Base-by-base conservation (phyloP, 768 basidiomycete genomes). In the Dacryopinax spathularia region DNA sequence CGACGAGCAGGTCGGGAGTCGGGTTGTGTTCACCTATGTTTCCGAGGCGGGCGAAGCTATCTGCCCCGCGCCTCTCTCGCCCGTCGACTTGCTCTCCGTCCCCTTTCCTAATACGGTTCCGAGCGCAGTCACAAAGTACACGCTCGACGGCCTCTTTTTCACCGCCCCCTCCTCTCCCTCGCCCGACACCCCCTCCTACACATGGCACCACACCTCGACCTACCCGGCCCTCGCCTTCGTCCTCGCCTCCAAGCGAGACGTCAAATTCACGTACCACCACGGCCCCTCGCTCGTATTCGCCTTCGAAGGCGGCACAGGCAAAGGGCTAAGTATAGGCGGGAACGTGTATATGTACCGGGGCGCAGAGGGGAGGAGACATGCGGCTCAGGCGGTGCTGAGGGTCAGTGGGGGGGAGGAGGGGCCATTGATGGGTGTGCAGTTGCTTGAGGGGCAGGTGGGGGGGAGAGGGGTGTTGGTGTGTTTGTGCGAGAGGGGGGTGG, bases 171-270 rank as follows among this genome's bases (percentile, higher is more conserved):
- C 68, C 65, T 15, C 66, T 31, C 37, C 71, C 43, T 10, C 73
- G 20, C 48, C 66, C 20, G 66, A 65, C 2, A 61, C 68, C 64
- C 75, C 80, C 72, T 6, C 69, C 72, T 60, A 34, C 6, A 65
- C 64, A 33, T 95, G 89, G 92, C 77, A 69, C 60, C 95, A 99
- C 72, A 75, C 75, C 2, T 79, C 84, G n/a, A 97, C 95, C 0
- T 93, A 84, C 73, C 85, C 88, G 20, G 95, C 93, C 0, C 80
- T 99, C 27, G 82, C 91, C 0, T 99, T 97, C 71, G 95, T 99
- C 37, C 78, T 99, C 60, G 91, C 91, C 9, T 91, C 90, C 13
- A 97, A 97, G 72, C 85, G 83, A 31, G 91, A 97, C 72, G 84
- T 88, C 0, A 84, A 91, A 20, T 92, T 94, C 75, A 89, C 89